phyloP scores from a whole-genome alignment of 2,329 filamentous ascomycete species.

The Sphaerulina musiva region DNA sequence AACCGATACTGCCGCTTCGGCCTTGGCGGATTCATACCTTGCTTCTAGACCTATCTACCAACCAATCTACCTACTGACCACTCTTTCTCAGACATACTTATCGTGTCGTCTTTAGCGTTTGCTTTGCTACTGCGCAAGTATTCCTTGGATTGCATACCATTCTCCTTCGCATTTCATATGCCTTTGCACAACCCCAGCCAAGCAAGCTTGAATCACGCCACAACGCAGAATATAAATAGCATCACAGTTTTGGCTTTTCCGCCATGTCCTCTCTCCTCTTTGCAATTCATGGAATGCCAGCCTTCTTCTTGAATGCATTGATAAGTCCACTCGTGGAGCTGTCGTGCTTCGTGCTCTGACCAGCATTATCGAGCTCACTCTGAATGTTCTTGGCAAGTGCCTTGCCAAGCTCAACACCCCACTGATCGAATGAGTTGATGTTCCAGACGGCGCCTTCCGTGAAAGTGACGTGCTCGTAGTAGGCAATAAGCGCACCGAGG shows the following conservation, averaged over 20 bases:
- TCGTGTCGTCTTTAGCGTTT: conserved; percentile 7
- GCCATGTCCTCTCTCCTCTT: not conserved
- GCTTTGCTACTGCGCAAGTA: conserved; percentile 2
- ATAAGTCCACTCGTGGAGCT: conserved; percentile 82
- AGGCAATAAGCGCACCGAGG: conserved; percentile 89
- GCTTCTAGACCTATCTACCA: too few species aligned
- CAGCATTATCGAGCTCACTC: conserved; percentile 73
- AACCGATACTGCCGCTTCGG: too few species aligned
- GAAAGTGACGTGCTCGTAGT: conserved; percentile 98
- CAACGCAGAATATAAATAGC: not conserved
- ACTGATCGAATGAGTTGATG: conserved; percentile 99
- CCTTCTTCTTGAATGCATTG: conserved; percentile 81
- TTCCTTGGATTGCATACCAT: conserved; percentile 2
- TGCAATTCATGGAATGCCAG: conserved; percentile 21
- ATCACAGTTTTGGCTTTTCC: conserved; percentile 11
- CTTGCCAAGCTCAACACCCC: conserved; percentile 98
- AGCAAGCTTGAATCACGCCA: conserved; percentile 3
- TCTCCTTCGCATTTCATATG: conserved; percentile 2
- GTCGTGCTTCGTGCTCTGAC: conserved; percentile 69
- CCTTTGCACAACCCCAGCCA: conserved; percentile 3
- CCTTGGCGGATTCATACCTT: too few species aligned
- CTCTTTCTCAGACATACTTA: not conserved
- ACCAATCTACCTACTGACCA: too few species aligned
- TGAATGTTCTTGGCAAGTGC: conserved; percentile 67
- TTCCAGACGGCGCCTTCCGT: conserved; percentile 98